These are phyloP conservation scores for Simplicillium sp. DNA, from an alignment of 2,329 filamentous ascomycete species.

Conservation along the genomic window DNA sequence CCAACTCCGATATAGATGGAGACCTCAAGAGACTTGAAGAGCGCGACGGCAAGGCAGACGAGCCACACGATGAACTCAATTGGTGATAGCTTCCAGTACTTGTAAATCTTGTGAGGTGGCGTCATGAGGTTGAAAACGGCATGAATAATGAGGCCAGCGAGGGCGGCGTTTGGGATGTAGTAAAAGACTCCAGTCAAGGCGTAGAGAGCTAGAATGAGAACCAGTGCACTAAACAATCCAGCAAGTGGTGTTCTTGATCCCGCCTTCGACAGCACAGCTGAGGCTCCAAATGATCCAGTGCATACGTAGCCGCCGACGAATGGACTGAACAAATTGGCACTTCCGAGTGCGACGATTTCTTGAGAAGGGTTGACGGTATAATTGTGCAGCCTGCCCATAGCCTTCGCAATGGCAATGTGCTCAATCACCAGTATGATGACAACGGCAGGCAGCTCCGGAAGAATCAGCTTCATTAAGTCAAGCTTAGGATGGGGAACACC, in stretches of 20 bases:
- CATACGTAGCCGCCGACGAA: slow-evolving; percentile 52
- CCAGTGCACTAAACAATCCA: slow-evolving; percentile 66
- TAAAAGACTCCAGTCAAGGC: slow-evolving; percentile 69
- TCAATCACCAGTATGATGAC: slow-evolving; percentile 73
- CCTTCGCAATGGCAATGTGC: slow-evolving; percentile 78
- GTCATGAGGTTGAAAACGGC: slow-evolving; percentile 71
- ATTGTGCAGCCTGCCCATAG: slow-evolving; percentile 70
- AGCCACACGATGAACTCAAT: slow-evolving; percentile 69
- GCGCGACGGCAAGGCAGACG: slow-evolving; percentile 52
- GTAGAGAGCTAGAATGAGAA: slow-evolving; percentile 71
- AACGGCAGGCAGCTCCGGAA: slow-evolving; percentile 57
- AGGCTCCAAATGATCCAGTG: slow-evolving; percentile 48
- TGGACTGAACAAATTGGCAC: slow-evolving; percentile 65
- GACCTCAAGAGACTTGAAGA: slow-evolving; percentile 39
- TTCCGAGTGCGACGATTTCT: slow-evolving; percentile 68
- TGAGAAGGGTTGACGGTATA: slow-evolving; percentile 73
- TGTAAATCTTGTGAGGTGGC: slow-evolving; percentile 62
- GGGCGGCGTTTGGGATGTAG: slow-evolving; percentile 64
- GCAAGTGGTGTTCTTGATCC: slow-evolving; percentile 72
- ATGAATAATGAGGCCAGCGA: slow-evolving; percentile 74
- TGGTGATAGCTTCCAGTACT: slow-evolving; percentile 69
- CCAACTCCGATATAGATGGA: slow-evolving; percentile 39
- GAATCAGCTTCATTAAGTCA: slow-evolving; percentile 46
- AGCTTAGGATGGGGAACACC: slow-evolving; percentile 46
- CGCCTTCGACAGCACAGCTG: slow-evolving; percentile 77